Evolutionary conservation across 2,329 filamentous ascomycete genomes (phyloP).

Genomic region (Bipolaris victoriae): DNA sequence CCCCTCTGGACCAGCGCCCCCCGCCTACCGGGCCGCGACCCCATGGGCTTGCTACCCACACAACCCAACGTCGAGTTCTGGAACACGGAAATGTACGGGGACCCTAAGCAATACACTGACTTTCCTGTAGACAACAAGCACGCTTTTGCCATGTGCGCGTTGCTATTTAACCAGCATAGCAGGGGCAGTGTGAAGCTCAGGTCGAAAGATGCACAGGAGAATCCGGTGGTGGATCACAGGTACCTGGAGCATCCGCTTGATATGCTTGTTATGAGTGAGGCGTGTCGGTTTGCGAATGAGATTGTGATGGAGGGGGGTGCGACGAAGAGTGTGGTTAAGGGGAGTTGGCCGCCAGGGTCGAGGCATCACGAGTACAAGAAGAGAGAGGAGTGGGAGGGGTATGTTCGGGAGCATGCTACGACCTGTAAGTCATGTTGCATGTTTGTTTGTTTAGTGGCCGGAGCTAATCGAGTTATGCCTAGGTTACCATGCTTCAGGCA

Average conservation of each 20-base stretch:
- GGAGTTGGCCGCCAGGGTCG: conserved; percentile 62
- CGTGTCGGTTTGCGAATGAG: conserved; percentile 65
- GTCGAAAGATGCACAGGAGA: conserved; percentile 56
- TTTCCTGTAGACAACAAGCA: conserved; percentile 61
- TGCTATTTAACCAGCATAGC: conserved; percentile 64
- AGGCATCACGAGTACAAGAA: conserved; percentile 60
- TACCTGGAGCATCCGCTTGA: conserved; percentile 66
- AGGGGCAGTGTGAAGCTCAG: conserved; percentile 62
- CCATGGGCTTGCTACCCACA: conserved; percentile 63
- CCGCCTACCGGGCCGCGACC: conserved; percentile 57
- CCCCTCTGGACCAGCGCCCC: conserved; percentile 61
- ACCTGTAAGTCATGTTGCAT: conserved; percentile 55
- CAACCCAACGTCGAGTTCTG: conserved; percentile 70
- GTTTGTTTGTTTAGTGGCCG: neutral
- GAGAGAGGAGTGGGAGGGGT: conserved; percentile 64
- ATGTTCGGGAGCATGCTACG: conserved; percentile 64
- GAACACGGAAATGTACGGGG: conserved; percentile 66
- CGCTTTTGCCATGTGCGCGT: conserved; percentile 64
- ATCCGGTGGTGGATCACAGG: conserved; percentile 64
- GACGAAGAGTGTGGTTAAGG: conserved; percentile 65
- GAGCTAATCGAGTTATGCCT: conserved; percentile 2
- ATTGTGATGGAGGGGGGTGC: conserved; percentile 64
- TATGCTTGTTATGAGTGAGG: conserved; percentile 64
- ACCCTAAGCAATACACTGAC: conserved; percentile 63
- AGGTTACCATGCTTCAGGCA: conserved; percentile 63